Evolutionary conservation across 1,284 basidiomycete species (phyloP).

Genomic region (Malassezia furfur): DNA sequence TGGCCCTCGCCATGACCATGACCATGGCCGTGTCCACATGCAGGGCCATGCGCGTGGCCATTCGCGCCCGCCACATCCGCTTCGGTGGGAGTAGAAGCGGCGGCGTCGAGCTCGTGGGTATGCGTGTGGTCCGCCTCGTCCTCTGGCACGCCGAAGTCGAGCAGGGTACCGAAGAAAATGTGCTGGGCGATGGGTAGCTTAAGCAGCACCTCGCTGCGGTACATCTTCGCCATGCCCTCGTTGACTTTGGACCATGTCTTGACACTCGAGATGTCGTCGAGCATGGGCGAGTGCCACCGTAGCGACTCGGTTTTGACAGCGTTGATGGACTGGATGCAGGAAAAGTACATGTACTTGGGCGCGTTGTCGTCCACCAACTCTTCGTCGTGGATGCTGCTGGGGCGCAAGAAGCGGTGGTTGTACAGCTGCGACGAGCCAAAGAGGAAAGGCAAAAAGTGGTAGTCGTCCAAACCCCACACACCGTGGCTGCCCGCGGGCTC

Average conservation of each 20-base stretch:
- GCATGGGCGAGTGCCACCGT: conserved; percentile 97
- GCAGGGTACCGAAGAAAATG: conserved; percentile 79
- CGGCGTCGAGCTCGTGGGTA: conserved; percentile 54
- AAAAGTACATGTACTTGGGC: conserved; percentile 90
- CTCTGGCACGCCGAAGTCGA: conserved; percentile 56
- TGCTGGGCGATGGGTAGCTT: conserved; percentile 96
- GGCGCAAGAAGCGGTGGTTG: conserved; percentile 81
- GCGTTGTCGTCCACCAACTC: conserved; percentile 90
- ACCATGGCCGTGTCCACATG: conserved; percentile 16
- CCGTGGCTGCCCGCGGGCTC: conserved; percentile 96
- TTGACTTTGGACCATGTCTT: conserved; percentile 98
- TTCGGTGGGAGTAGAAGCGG: not conserved
- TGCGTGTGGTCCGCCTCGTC: conserved; percentile 55
- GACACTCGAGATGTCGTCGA: conserved; percentile 92
- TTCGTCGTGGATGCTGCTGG: conserved; percentile 80
- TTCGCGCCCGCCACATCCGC: conserved; percentile 49
- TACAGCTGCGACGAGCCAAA: conserved; percentile 75
- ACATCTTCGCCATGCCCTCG: conserved; percentile 97
- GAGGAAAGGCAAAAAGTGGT: conserved; percentile 89
- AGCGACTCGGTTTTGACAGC: conserved; percentile 82
- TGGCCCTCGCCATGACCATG: conserved; percentile 51
- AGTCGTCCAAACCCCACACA: conserved; percentile 96
- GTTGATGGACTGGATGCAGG: conserved; percentile 93
- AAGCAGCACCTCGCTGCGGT: conserved; percentile 81
- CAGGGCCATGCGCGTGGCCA: conserved; percentile 54